A percentile compares a stretch with the other conserved stretches of the same genome.
Conservation (phyloP, 1,139 yeast species). For the Casaregolazyma lundiana region DNA sequence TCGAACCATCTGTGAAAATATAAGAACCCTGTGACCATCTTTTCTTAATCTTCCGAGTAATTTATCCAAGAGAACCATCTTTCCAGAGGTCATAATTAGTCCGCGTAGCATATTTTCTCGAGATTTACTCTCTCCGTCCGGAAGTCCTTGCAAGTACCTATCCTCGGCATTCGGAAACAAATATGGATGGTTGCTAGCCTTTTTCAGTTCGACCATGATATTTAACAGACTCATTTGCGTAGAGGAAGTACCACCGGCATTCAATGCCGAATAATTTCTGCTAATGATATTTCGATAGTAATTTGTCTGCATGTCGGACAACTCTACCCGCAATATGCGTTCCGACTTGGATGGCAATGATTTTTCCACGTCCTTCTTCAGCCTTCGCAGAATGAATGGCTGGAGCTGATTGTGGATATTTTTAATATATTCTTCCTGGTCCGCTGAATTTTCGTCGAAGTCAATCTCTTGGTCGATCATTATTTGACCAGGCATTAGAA, state of each 20-base stretch:
- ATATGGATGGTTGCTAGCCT: conserved; percentile 96
- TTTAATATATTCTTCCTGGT: conserved; percentile 84
- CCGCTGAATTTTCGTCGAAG: conserved; percentile 79
- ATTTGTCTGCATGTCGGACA: conserved; percentile 91
- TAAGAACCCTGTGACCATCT: conserved; percentile 94
- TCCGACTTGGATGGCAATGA: conserved; percentile 94
- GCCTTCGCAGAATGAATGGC: conserved; percentile 86
- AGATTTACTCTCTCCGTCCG: conserved; percentile 15
- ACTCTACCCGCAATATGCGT: conserved; percentile 88
- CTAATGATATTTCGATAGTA: conserved; percentile 92
- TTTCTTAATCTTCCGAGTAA: conserved; percentile 73
- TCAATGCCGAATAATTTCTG: conserved; percentile 83
- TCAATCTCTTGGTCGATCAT: conserved; percentile 91
- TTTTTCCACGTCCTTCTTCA: conserved; percentile 96
- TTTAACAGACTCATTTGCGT: conserved; percentile 80
- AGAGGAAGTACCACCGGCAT: conserved; percentile 74
- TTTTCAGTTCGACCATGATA: conserved; percentile 91
- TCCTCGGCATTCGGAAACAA: conserved; percentile 91
- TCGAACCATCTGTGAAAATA: conserved; percentile 95
- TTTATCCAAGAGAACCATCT: conserved; percentile 93
- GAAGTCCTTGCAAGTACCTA: conserved; percentile 61
- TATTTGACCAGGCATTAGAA: conserved; percentile 92
- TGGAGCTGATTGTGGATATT: conserved; percentile 78
- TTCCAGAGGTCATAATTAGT: conserved; percentile 94
- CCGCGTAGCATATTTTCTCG: conserved; percentile 85